Evolutionary conservation across 345 rosid genomes (phyloP), one percentile per base, ranked within the genome.

Genomic region (Eucalyptus pauciflora): DNA sequence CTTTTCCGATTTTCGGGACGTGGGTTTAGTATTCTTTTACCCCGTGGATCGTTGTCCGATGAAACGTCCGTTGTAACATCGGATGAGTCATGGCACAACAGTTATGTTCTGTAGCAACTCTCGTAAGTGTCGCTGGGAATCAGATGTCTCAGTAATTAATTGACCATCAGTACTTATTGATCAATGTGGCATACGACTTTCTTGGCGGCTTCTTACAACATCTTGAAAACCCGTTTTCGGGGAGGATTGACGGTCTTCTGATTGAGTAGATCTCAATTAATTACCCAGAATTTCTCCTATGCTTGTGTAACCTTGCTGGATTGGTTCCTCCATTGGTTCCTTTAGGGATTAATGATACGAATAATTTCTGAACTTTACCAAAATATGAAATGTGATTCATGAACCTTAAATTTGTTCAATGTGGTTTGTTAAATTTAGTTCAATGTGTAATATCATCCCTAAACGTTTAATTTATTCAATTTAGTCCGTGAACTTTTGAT

Each of bases 401-500:
- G 13, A 24, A 56, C 29, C 6, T 24, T 24, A 8, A 22, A 56
- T 56, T 56, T 24, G 0, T 56, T 10, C 3, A 4, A 56, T 10
- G 6, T 56, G 13, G 2, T 56, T 7, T 7, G 58, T 52, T 52
- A 52, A 3, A 52, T 20, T 52, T 52, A 52, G 0, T 24, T 24
- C 3, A 56, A 24, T 10, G 13, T 24, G 12, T 2, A 10, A 56
- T 4, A 24, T 24, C 0, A 24, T 22, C 0, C 0, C 0, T 10
- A 0, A 24, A 56, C 0, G 0, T 24, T 10, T 9, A 22, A 56
- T 56, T 56, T 0, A 56, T 56, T 56, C 6, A 9, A 24, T 56
- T 24, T 56, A 24, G 0, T 56, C 1, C 0, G 10, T 10, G 0
- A 0, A 0, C 13, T 56, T 56, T 56, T 56, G 0, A 22, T 24